Evolutionary conservation across 768 basidiomycete species (phyloP), one percentile per base, ranked within the genome.

Genomic region (Royoungia palumana): DNA sequence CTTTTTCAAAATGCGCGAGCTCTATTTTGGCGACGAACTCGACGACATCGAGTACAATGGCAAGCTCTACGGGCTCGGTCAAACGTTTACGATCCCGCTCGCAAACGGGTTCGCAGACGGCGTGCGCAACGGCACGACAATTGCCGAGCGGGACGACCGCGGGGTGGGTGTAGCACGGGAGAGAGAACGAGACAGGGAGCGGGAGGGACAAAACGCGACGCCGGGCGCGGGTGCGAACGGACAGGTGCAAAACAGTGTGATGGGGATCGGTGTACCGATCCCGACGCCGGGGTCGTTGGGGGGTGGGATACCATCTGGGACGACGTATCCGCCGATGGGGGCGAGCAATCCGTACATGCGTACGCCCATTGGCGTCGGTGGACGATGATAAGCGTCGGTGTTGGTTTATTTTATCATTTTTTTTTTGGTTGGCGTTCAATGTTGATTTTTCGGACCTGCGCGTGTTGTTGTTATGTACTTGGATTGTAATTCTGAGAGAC

Each of bases 1-100:
- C 0, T 98, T 97, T 72, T 98, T 98, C 85, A 89, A 94, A 68
- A 90, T 97, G 80, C 83, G 90, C 24, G 84, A 92, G 57, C 68
- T 87, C 14, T 97, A 94, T 72, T 99, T 99, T 72, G 81, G 85
- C 53, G 88, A 93, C 65, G 74, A 80, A n/a, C 78, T 96, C 44
- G 91, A 97, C 64, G 87, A 94, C 49, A 70, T 63, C 2, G 86
- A 89, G 61, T 90, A 85, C 66, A 88, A 85, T 49, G 87, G 87
- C 45, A 88, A 89, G 62, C 76, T 92, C 1, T 92, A 89, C 60
- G 89, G 89, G 0, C 80, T 92, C 34, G 89, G 89, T 4, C 83
- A 85, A 64, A 89, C 89, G 14, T 88, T 87, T 67, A 76, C 82
- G 11, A 70, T 74, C 17, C 70, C 77, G 20, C 28, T 28, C 28